Evolutionary conservation across 768 basidiomycete genomes (phyloP).

Genomic region (Tylopilus subfusipes): DNA sequence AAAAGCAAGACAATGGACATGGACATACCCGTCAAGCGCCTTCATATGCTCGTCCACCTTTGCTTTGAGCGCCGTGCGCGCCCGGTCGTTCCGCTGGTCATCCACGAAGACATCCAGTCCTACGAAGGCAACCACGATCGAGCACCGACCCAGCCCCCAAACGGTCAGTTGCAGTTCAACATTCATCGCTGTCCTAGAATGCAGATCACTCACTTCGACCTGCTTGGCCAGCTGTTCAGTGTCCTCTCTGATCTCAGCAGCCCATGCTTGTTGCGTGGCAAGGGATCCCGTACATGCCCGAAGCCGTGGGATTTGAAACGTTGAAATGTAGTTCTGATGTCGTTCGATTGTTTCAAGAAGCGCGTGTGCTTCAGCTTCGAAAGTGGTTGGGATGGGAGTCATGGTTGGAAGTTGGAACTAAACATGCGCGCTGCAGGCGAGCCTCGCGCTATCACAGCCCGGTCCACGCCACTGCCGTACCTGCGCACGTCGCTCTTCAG

Average conservation of each 20-base stretch:
- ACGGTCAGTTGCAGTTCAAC: not conserved
- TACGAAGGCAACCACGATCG: constrained; percentile 24
- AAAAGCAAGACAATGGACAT: not conserved
- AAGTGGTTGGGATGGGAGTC: constrained; percentile 57
- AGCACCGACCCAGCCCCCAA: not conserved
- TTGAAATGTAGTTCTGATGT: constrained; percentile 56
- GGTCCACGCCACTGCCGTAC: no score
- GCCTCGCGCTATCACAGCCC: not conserved
- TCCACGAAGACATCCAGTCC: constrained; percentile 70
- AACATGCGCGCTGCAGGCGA: not conserved
- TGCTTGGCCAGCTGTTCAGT: constrained; percentile 56
- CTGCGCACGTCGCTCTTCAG: constrained; percentile 41
- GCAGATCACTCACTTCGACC: constrained; percentile 63
- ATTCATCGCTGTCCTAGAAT: not conserved
- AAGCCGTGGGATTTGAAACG: constrained; percentile 75
- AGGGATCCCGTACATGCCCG: constrained; percentile 66
- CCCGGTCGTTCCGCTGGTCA: constrained; percentile 62
- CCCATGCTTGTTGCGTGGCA: constrained; percentile 64
- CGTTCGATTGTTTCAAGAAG: constrained; percentile 54
- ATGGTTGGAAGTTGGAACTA: constrained; percentile 32
- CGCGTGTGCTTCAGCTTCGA: constrained; percentile 48
- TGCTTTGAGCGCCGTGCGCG: constrained; percentile 43
- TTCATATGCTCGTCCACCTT: constrained; percentile 49
- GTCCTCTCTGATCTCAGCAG: constrained; percentile 75
- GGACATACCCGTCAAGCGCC: constrained; percentile 50